These are phyloP conservation scores for Malassezia sympodialis DNA, from an alignment of 1,284 basidiomycete genomes.

Conservation along the genomic window DNA sequence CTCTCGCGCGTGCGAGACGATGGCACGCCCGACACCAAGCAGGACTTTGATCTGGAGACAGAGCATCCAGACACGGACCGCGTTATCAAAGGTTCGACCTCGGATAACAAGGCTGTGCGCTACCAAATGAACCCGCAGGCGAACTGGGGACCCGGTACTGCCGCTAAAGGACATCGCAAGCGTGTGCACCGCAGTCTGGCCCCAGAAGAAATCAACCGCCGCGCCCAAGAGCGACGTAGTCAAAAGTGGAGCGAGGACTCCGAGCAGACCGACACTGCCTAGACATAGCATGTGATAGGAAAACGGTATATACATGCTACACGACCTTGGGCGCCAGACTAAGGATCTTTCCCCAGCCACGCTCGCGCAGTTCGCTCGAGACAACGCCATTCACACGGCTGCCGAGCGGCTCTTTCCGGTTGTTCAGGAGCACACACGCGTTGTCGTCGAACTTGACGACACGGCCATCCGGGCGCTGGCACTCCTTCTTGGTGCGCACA, in stretches of 20 bases:
- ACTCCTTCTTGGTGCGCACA: conserved; percentile 75
- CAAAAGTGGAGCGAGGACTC: neutral
- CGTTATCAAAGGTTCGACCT: conserved; percentile 6
- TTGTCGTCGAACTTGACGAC: conserved; percentile 92
- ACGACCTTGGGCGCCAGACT: conserved; percentile 79
- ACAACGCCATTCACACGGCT: conserved; percentile 90
- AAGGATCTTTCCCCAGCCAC: conserved; percentile 90
- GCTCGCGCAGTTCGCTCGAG: conserved; percentile 75
- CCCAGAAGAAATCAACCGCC: conserved; percentile 10
- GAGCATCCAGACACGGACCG: conserved; percentile 18
- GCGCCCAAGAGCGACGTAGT: conserved; percentile 6
- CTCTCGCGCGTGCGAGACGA: conserved; percentile 53
- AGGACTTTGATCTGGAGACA: conserved; percentile 22
- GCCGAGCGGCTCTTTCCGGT: conserved; percentile 91
- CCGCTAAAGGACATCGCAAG: conserved; percentile 32
- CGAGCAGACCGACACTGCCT: neutral
- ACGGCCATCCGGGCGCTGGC: conserved; percentile 74
- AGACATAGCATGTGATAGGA: neutral
- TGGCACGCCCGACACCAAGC: conserved; percentile 26
- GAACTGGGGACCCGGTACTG: conserved; percentile 72
- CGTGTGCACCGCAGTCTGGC: conserved; percentile 13
- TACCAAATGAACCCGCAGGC: conserved; percentile 84
- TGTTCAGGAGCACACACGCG: conserved; percentile 87
- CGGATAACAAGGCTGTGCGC: conserved; percentile 49
- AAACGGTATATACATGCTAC: conserved; percentile 16